phyloP scores from a whole-genome alignment of 306 rosid genomes.

The Calophaca sinica region DNA sequence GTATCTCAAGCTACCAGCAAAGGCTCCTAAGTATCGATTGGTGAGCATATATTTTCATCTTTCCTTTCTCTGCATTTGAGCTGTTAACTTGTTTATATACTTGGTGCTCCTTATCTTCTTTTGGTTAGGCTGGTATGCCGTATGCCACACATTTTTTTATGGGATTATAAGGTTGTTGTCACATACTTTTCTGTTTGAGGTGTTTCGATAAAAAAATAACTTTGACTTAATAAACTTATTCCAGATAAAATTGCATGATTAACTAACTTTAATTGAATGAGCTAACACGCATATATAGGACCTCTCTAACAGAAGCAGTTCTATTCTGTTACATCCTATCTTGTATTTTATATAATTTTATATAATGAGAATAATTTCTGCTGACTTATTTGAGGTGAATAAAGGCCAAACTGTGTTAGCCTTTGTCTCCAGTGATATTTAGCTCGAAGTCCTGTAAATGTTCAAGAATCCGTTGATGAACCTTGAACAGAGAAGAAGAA shows the following conservation, averaged over 20 bases:
- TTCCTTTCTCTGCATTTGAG: neutral
- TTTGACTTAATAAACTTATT: neutral
- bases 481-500: too few relatives aligned
- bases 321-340: neutral
- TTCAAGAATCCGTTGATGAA: too few relatives aligned
- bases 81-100: neutral
- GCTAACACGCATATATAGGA: neutral
- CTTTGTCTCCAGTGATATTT: neutral
- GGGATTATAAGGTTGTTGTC: conserved; percentile 1
- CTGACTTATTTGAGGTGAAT: neutral
- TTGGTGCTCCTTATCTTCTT: conserved; percentile 9
- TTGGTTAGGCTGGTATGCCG: neutral
- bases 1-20: conserved; percentile 81
- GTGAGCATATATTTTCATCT: conserved; percentile 53
- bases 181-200: neutral
- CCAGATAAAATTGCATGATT: neutral
- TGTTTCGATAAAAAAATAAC: neutral
- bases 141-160: conserved; percentile 6
- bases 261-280: neutral
- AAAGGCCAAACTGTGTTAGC: neutral
- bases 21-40: conserved; percentile 75
- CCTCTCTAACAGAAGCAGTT: neutral
- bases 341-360: neutral
- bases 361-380: conserved; percentile 28
- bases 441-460: conserved; percentile 33